phyloP scores from a whole-genome alignment of 139 green algal genomes.

The Coelastrella sp. region DNA sequence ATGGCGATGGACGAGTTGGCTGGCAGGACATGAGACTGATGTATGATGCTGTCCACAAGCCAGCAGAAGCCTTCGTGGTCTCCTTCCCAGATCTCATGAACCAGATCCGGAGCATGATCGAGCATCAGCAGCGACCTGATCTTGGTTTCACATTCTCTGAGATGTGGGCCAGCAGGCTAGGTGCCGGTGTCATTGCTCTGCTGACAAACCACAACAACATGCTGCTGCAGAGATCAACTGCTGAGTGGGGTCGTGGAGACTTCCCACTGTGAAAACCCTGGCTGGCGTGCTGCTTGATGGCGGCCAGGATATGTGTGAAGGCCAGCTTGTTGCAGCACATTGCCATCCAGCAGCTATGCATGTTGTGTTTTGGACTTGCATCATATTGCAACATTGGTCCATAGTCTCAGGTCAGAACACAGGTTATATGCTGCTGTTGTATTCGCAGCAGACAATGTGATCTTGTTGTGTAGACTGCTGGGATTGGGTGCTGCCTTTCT shows the following conservation, averaged over 20 bases:
- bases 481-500: too few relatives aligned
- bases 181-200: conserved; percentile 55
- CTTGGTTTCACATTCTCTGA: conserved; percentile 54
- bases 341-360: too few relatives aligned
- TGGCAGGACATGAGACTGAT: conserved; percentile 57
- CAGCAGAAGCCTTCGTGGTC: conserved; percentile 51
- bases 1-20: conserved; percentile 25
- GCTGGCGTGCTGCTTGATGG: neutral
- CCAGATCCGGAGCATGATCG: conserved; percentile 59
- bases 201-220: conserved; percentile 72
- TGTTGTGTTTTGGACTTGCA: neutral
- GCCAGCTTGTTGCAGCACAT: too few relatives aligned
- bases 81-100: conserved; percentile 65
- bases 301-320: too few relatives aligned
- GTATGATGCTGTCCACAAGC: conserved; percentile 60
- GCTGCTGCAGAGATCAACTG: conserved; percentile 64
- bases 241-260: conserved; percentile 60
- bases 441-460: too few relatives aligned
- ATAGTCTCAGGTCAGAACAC: neutral
- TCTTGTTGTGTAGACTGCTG: too few relatives aligned
- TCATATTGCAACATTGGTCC: neutral
- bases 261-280: conserved; percentile 50
- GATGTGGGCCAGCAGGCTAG: conserved; percentile 59
- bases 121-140: conserved; percentile 29
- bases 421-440: too few relatives aligned